Base-by-base conservation (phyloP, 2,329 filamentous ascomycete species). In the Blumeriella jaapii region DNA sequence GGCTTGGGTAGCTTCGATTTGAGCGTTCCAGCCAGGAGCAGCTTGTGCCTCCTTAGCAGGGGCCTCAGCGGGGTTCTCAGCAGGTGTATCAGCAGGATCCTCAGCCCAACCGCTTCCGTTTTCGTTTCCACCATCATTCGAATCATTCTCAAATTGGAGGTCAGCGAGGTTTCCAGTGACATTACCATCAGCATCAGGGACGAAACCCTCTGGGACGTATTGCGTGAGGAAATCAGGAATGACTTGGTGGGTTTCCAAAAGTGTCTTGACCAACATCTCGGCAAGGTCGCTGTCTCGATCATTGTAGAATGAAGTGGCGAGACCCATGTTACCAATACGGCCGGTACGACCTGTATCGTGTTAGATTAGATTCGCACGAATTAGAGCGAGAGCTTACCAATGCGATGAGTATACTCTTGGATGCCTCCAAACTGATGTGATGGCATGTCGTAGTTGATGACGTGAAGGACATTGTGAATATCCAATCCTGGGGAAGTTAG, bases 371-470 rank as follows among this genome's bases (percentile, higher is more conserved):
- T n/a, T 13, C 16, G 12, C 26, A 4, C 15, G 27, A 30, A 22
- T 23, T 14, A 22, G 10, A 10, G 12, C 12, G 17, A 16, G 5
- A 15, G 53, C 68, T 60, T 73, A 84, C 82, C 91, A 55, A 96
- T 96, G 9, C 91, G 84, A 55, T 98, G 91, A 16, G 82, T 77
- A 50, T 96, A 98, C 56, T 96, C 91, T 31, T 83, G 77, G 37
- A 95, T 93, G 2, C 87, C 89, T n/a, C 85, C 86, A 48, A 89
- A 70, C 1, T 74, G 64, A 27, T 67, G 61, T 4, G 68, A 75
- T 0, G 89, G 89, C 2, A 96, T 64, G 42, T 96, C 87, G 49
- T 78, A 96, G 61, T 98, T 96, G 68, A 98, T 79, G 41, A 98
- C 82, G 45, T 94, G 85, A 64, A 78, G 75, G 5, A 96, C 79